Conservation (phyloP, 371 early-diverging fungal genomes). For the Saksenaea oblongispora region DNA sequence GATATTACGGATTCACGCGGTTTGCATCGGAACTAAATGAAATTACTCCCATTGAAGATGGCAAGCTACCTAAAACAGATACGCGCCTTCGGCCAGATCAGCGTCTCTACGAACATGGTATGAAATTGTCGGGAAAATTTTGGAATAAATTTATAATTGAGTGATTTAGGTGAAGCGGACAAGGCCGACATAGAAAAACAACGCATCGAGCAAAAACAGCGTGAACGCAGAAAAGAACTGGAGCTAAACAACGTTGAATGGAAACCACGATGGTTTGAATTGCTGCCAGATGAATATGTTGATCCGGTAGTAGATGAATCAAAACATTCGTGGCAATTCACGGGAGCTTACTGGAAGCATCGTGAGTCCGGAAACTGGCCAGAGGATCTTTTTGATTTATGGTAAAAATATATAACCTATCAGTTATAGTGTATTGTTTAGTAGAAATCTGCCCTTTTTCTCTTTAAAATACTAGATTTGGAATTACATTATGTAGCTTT, state of each 20-base stretch:
- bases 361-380: constrained; percentile 53
- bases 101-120: constrained; percentile 76
- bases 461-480: no score
- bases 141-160: not conserved
- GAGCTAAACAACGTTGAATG: constrained; percentile 62
- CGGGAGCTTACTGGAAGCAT: constrained; percentile 81
- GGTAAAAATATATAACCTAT: constrained; percentile 20
- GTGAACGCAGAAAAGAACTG: constrained; percentile 70
- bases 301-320: constrained; percentile 34
- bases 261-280: constrained; percentile 78
- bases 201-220: constrained; percentile 84
- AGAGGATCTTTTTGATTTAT: constrained; percentile 32
- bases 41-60: constrained; percentile 57
- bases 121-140: not conserved
- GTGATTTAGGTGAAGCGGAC: constrained; percentile 44
- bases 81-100: constrained; percentile 93
- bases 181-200: constrained; percentile 86
- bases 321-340: constrained; percentile 68
- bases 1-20: constrained; percentile 88
- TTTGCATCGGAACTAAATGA: constrained; percentile 89
- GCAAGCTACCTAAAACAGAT: constrained; percentile 83
- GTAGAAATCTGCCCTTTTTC: no score
- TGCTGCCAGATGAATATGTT: constrained; percentile 18
- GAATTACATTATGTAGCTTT: no score
- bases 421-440: no score